Evolutionary conservation across 768 basidiomycete genomes (phyloP).

Genomic region (Lactarius akahatsu): DNA sequence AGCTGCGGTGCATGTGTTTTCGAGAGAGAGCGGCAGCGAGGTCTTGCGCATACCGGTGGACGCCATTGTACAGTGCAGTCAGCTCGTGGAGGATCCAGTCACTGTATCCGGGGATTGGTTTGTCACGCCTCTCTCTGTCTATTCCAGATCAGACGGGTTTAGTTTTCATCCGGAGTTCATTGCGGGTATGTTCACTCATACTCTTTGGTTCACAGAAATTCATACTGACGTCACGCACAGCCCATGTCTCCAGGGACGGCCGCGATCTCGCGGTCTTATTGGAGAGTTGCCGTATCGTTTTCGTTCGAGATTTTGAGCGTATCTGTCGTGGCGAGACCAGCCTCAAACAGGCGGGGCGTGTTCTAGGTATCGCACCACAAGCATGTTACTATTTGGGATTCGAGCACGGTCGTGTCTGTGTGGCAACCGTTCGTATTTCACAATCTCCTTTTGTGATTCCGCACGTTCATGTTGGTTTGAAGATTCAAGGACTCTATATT

Average conservation of each 20-base stretch:
- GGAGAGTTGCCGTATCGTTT: slow-evolving; percentile 31
- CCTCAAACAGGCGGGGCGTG: neutral
- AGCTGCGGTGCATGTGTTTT: slow-evolving; percentile 51
- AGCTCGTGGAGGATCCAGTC: neutral
- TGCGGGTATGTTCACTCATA: slow-evolving; percentile 4
- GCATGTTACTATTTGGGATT: slow-evolving; percentile 11
- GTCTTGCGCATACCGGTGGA: slow-evolving; percentile 40
- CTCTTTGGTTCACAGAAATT: neutral
- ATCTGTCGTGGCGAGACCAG: slow-evolving; percentile 21
- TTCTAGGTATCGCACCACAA: neutral
- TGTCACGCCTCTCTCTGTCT: slow-evolving; percentile 3
- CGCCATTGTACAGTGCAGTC: slow-evolving; percentile 1
- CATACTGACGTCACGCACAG: slow-evolving; percentile 26
- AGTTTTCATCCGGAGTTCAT: neutral
- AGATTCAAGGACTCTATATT: slow-evolving; percentile 20
- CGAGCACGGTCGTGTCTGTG: slow-evolving; percentile 15
- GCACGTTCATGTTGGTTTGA: neutral
- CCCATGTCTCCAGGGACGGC: slow-evolving; percentile 40
- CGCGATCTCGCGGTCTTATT: slow-evolving; percentile 36
- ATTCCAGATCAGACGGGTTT: neutral
- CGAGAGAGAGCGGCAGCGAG: slow-evolving; percentile 45
- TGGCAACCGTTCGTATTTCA: slow-evolving; percentile 15
- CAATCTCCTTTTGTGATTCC: neutral
- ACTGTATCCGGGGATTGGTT: slow-evolving; percentile 11
- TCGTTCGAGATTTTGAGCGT: slow-evolving; percentile 38